Percentiles rank a stretch among this genome's conserved stretches.
Evolutionary conservation across 768 basidiomycete species (phyloP).

Genomic region (Infundibulicybe gibba): DNA sequence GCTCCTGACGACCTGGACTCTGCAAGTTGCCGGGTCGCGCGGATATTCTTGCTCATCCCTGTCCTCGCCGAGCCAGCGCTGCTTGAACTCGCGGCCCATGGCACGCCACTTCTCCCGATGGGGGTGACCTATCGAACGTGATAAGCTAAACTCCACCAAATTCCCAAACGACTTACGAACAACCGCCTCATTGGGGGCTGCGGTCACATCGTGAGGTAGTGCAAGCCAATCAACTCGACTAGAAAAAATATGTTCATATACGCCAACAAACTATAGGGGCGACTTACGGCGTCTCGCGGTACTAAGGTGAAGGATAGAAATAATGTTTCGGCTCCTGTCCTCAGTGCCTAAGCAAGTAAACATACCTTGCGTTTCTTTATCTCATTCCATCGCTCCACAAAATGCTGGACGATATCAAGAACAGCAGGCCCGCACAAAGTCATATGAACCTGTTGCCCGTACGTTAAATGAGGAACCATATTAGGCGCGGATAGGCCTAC

Average conservation of each 20-base stretch:
- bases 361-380: constrained; percentile 75
- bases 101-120: constrained; percentile 57
- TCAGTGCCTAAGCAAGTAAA: neutral
- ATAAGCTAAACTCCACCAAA: neutral
- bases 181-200: constrained; percentile 65
- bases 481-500: no score
- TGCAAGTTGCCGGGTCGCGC: constrained; percentile 47
- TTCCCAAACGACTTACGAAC: constrained; percentile 31
- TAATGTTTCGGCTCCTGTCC: no score
- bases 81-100: constrained; percentile 56
- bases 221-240: constrained; percentile 69
- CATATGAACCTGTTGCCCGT: constrained; percentile 64
- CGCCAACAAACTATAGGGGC: neutral
- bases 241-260: constrained; percentile 5
- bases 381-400: constrained; percentile 89
- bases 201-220: constrained; percentile 66
- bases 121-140: constrained; percentile 48
- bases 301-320: constrained; percentile 28
- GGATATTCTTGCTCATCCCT: constrained; percentile 37
- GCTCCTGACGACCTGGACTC: constrained; percentile 80
- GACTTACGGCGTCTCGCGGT: constrained; percentile 45
- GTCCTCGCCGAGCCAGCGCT: constrained; percentile 55
- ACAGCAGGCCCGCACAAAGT: constrained; percentile 79
- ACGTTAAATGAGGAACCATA: no score
- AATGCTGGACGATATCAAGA: constrained; percentile 91